These are phyloP conservation scores for Colletotrichum abscissum DNA, from an alignment of 2,329 filamentous ascomycete genomes.

Conservation along the genomic window DNA sequence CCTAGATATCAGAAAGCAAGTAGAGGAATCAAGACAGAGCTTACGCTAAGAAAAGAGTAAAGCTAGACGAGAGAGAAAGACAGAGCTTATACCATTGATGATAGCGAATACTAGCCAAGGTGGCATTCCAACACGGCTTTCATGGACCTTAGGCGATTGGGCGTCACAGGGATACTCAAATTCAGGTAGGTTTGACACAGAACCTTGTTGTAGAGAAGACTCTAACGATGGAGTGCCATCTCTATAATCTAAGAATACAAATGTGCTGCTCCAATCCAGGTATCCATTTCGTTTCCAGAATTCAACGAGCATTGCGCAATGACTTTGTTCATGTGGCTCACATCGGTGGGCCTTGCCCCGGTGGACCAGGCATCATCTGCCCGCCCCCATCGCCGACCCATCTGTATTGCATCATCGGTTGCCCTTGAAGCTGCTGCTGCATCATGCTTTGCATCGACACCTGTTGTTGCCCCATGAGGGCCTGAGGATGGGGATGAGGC, in stretches of 20 bases:
- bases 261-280: not conserved
- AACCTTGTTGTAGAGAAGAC: too few relatives aligned
- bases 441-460: constrained; percentile 24
- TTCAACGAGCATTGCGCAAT: not conserved
- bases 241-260: not conserved
- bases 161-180: too few relatives aligned
- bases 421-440: constrained; percentile 28
- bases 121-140: too few relatives aligned
- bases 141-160: too few relatives aligned
- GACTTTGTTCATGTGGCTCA: not conserved
- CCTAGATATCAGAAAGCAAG: too few relatives aligned
- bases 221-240: too few relatives aligned
- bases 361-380: constrained; percentile 52
- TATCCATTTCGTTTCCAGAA: not conserved
- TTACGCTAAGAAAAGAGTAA: too few relatives aligned
- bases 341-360: not conserved
- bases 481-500: constrained; percentile 25
- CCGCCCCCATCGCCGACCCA: constrained; percentile 59
- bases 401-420: constrained; percentile 44
- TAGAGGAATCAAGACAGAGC: too few relatives aligned
- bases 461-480: constrained; percentile 3
- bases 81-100: too few relatives aligned
- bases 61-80: too few relatives aligned
- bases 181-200: too few relatives aligned
- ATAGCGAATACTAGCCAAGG: too few relatives aligned